A percentile compares a stretch with the other conserved stretches of the same genome.
phyloP scores from a whole-genome alignment of 1,284 basidiomycete species.

The Pseudozyma sp. region DNA sequence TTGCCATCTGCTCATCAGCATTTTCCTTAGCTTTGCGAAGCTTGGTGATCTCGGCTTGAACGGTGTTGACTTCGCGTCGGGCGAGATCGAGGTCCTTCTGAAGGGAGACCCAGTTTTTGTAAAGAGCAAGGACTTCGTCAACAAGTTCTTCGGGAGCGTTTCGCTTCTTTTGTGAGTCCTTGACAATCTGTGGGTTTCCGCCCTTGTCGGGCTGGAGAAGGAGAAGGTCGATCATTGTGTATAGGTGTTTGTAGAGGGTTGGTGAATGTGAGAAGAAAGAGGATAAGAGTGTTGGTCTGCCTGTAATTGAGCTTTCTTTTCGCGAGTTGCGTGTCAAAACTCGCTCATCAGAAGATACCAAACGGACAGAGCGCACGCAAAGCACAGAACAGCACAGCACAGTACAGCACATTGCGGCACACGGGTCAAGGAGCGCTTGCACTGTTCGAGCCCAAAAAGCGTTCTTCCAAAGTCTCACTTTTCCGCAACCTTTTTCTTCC shows the following conservation, averaged over 20 bases:
- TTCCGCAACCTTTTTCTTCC: too few species aligned
- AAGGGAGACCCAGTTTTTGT: conserved; percentile 89
- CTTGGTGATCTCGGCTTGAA: conserved; percentile 91
- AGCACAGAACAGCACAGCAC: too few species aligned
- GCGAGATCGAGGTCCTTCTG: conserved; percentile 84
- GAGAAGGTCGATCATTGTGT: conserved; percentile 52
- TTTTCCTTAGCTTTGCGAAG: conserved; percentile 95
- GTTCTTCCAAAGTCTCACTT: too few species aligned
- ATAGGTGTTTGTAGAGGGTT: not conserved
- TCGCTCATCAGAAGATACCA: too few species aligned
- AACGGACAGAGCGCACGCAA: too few species aligned
- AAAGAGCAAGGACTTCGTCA: conserved; percentile 91
- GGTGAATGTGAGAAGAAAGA: conserved; percentile 1
- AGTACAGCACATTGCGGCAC: too few species aligned
- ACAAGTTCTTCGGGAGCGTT: conserved; percentile 89
- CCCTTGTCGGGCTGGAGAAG: conserved; percentile 73
- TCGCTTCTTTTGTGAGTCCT: conserved; percentile 91
- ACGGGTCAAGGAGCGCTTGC: too few species aligned
- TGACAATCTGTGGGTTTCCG: conserved; percentile 91
- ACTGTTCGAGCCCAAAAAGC: too few species aligned
- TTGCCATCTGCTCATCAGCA: conserved; percentile 84
- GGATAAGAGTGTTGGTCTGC: conserved; percentile 17
- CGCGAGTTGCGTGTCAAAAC: too few species aligned
- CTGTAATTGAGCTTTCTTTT: not conserved
- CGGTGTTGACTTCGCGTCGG: conserved; percentile 84